Evolutionary conservation across 2,329 filamentous ascomycete species (phyloP).

Genomic region (Periconia sp.): DNA sequence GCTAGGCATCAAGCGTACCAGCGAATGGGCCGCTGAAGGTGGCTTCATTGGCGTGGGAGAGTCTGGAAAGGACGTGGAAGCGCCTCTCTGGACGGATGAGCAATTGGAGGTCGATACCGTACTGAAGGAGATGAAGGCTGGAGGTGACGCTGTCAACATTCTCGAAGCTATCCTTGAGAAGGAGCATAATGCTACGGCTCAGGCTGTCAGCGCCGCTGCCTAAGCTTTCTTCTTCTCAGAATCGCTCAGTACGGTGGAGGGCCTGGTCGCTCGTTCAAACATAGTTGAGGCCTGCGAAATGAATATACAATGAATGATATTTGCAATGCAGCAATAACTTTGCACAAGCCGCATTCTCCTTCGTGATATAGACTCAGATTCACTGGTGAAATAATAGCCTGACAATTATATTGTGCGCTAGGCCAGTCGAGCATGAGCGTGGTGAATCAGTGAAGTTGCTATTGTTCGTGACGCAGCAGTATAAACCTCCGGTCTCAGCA

Average conservation of each 20-base stretch:
- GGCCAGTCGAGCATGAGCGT: too few relatives aligned
- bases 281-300: constrained; percentile 28
- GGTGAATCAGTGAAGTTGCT: too few relatives aligned
- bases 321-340: too few relatives aligned
- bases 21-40: constrained; percentile 87
- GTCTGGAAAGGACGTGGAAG: constrained; percentile 61
- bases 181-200: constrained; percentile 51
- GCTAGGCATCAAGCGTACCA: constrained; percentile 89
- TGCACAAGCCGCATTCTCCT: too few relatives aligned
- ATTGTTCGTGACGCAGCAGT: too few relatives aligned
- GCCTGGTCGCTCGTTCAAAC: constrained; percentile 41
- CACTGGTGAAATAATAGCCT: too few relatives aligned
- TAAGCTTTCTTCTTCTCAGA: constrained; percentile 13
- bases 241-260: constrained; percentile 5
- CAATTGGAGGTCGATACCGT: constrained; percentile 76
- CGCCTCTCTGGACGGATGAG: constrained; percentile 88
- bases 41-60: constrained; percentile 95
- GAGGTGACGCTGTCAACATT: constrained; percentile 50
- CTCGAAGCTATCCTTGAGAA: constrained; percentile 57
- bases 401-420: too few relatives aligned
- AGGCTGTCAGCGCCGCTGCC: constrained; percentile 52
- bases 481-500: too few relatives aligned
- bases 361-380: too few relatives aligned
- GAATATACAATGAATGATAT: too few relatives aligned
- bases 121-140: constrained; percentile 59